Evolutionary conservation across 2,329 filamentous ascomycete genomes (phyloP).

Genomic region (Colletotrichum navitas): DNA sequence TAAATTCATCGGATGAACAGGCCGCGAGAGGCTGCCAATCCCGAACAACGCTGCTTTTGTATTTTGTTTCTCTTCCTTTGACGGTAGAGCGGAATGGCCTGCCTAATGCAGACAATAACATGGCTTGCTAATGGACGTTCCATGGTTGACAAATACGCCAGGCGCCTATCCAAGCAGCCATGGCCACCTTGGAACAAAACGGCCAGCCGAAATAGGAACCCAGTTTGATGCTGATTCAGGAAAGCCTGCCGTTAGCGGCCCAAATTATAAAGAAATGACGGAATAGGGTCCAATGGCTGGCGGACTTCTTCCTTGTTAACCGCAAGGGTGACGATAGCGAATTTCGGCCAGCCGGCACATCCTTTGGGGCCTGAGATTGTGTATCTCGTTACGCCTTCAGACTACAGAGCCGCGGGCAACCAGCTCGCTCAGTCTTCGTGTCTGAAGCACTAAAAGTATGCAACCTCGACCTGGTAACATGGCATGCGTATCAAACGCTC

Average conservation of each 20-base stretch:
- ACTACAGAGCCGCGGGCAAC: too few relatives aligned
- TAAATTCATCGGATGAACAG: constrained; percentile 29
- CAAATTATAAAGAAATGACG: neutral
- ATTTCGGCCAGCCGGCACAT: neutral
- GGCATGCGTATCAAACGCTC: constrained; percentile 4
- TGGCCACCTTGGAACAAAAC: constrained; percentile 19
- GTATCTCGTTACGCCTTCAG: neutral
- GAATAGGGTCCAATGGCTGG: neutral
- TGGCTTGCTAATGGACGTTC: constrained; percentile 28
- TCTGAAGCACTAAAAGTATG: neutral
- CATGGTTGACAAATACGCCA: constrained; percentile 13
- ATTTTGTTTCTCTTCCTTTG: neutral
- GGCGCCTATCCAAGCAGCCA: constrained; percentile 24
- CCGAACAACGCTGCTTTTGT: constrained; percentile 1
- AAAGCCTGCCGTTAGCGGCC: neutral
- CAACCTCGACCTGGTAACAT: neutral
- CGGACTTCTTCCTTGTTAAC: neutral
- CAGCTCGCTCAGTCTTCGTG: neutral
- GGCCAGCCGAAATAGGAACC: constrained; percentile 1
- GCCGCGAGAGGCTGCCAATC: constrained; percentile 13
- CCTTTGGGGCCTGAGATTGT: neutral
- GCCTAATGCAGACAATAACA: constrained; percentile 14
- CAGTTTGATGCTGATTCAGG: neutral
- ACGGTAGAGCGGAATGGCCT: constrained; percentile 4
- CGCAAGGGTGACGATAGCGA: neutral